Conservation (phyloP, 441 rosid genomes). For the Aleurites moluccanus region DNA sequence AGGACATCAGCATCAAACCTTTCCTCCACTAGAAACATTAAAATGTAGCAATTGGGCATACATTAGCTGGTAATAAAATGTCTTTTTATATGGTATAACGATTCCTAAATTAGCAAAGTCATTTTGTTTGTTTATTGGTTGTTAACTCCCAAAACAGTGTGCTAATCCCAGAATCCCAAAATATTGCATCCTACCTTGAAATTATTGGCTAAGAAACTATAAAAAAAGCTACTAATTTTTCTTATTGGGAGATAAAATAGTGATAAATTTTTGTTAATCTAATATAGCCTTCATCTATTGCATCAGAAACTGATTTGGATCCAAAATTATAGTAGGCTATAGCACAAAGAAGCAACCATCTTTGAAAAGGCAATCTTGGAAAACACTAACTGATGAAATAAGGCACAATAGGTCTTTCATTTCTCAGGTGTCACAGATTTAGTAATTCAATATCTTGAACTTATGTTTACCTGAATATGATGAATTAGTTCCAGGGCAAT, state of each 20-base stretch:
- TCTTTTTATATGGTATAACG: too few species aligned
- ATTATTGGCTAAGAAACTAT: background rate
- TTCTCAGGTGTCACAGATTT: background rate
- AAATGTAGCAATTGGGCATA: too few species aligned
- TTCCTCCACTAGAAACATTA: too few species aligned
- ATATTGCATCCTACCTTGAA: background rate
- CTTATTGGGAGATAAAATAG: background rate
- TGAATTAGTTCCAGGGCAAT: conserved; percentile 44
- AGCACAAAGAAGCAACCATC: conserved; percentile 4
- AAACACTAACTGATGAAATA: background rate
- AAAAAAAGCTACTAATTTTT: background rate
- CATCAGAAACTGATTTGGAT: background rate
- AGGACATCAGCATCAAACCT: too few species aligned
- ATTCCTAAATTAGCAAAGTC: too few species aligned
- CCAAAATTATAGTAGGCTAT: background rate
- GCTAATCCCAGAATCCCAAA: background rate
- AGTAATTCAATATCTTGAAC: background rate
- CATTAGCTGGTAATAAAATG: too few species aligned
- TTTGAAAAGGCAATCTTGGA: background rate
- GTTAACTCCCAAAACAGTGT: background rate
- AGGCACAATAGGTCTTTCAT: background rate
- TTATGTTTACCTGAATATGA: conserved; percentile 36
- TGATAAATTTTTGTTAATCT: background rate
- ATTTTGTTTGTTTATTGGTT: background rate
- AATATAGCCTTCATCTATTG: background rate